Conservation (phyloP, 306 rosid genomes). For the Vicia sativa region DNA sequence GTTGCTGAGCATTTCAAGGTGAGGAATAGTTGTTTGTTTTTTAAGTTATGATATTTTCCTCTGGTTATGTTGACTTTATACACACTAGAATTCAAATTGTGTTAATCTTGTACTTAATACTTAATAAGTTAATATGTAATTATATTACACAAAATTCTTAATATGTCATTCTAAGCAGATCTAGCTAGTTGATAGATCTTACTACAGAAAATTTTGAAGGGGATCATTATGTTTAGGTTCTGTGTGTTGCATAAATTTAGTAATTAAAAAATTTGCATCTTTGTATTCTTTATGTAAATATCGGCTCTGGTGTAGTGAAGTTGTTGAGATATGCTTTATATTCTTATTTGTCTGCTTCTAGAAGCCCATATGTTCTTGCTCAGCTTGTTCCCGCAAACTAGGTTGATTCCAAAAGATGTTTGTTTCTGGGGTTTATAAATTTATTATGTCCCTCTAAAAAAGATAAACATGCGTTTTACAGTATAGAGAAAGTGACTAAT, state of each 20-base stretch:
- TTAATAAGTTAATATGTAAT: background rate
- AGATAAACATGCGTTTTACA: conserved; percentile 16
- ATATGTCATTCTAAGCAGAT: conserved; percentile 10
- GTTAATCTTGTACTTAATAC: conserved; percentile 9
- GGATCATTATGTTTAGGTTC: too few species aligned
- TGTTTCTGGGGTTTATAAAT: conserved; percentile 16
- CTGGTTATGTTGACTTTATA: conserved; percentile 11
- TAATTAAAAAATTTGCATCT: too few species aligned
- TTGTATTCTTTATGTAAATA: too few species aligned
- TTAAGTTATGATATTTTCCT: background rate
- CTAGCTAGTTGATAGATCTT: background rate
- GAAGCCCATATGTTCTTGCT: too few species aligned
- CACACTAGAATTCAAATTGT: background rate
- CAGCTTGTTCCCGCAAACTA: conserved; percentile 3
- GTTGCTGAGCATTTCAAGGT: conserved; percentile 99
- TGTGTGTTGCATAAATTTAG: too few species aligned
- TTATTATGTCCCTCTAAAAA: background rate
- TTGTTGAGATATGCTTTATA: too few species aligned
- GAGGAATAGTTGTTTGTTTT: conserved; percentile 31
- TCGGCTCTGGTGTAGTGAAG: too few species aligned
- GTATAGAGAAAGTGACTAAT: background rate
- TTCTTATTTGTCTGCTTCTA: too few species aligned
- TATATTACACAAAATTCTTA: background rate
- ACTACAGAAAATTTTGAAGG: too few species aligned
- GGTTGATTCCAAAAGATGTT: conserved; percentile 24